Base-by-base conservation (phyloP, 2,329 filamentous ascomycete species). In the Helicocarpus griseus region DNA sequence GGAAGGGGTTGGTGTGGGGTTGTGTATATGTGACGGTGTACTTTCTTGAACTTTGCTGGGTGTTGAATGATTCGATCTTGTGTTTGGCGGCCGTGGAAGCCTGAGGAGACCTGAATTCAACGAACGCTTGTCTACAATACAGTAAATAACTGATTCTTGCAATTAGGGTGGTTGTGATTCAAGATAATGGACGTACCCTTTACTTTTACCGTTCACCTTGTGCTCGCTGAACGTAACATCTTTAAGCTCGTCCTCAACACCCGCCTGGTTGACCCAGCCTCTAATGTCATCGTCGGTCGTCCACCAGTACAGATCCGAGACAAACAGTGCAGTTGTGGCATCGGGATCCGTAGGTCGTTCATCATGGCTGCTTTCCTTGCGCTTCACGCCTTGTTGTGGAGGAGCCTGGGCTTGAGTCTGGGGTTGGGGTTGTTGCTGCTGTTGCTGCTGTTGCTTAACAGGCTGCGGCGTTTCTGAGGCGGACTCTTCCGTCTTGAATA, bases 181-280 rank as follows among this genome's bases (percentile, higher is more conserved):
- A n/a, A 13, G n/a, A 38, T 19, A 17, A 21, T 45, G 14, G 19
- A 69, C 82, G 57, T 77, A 95, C 90, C 93, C 91, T 74, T 97
- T 96, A 71, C 89, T 95, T 73, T 98, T 98, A 60, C 93, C 93
- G 60, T 98, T 98, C 45, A 97, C 90, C 67, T 98, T 98, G 71
- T 97, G 93, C 68, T 98, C 93, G 62, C 89, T 96, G 68, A 97
- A 98, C 0, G 90, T 95, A 48, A 98, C 82, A 55, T 97, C 93
- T 62, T 87, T 89, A 17, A 97, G 73, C 62, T 95, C 88, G 43
- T 84, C 79, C 67, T 97, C 93, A 59, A 82, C 87, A 2, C 79
- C 80, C n/a, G 86, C 87, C 57, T 87, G 79, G 58, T 83, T 82
- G 22, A 86, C 77, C 87, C 89, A 96, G 48, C 86, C 87, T 49